Evolutionary conservation across 441 rosid species (phyloP).

Genomic region (Daphne laureola): DNA sequence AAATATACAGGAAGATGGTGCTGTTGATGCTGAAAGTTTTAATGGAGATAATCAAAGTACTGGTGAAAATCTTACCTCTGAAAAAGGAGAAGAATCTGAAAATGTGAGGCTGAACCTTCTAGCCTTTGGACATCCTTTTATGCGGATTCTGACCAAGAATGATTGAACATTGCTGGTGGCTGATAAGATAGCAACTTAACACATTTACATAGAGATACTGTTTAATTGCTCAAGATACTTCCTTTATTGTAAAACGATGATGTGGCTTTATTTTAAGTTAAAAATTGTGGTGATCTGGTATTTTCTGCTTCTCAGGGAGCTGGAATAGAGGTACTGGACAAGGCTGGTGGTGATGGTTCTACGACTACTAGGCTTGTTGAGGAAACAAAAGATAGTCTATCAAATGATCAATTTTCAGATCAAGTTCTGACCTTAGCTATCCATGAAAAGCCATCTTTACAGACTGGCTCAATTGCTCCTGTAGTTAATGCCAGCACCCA

Average conservation of each 20-base stretch:
- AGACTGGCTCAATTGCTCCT: slow-evolving; percentile 34
- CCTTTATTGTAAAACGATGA: slow-evolving; percentile 3
- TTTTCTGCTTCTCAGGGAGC: slow-evolving; percentile 47
- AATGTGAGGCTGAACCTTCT: slow-evolving; percentile 31
- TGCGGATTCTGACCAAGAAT: slow-evolving; percentile 3
- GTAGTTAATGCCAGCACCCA: slow-evolving; percentile 28
- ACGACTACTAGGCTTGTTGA: slow-evolving; percentile 36
- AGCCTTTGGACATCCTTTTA: slow-evolving; percentile 4
- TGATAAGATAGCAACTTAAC: neutral
- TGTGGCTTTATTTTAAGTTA: slow-evolving; percentile 6
- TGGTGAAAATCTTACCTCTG: slow-evolving; percentile 38
- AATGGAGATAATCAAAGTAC: slow-evolving; percentile 43
- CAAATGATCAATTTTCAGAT: slow-evolving; percentile 53
- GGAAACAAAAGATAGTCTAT: slow-evolving; percentile 41
- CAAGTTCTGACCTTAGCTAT: slow-evolving; percentile 75
- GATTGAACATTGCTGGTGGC: neutral
- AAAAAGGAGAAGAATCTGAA: slow-evolving; percentile 40
- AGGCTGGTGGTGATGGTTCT: slow-evolving; percentile 38
- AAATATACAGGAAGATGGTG: slow-evolving; percentile 47
- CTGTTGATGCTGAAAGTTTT: slow-evolving; percentile 41
- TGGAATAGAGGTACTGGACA: slow-evolving; percentile 36
- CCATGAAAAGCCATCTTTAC: slow-evolving; percentile 43
- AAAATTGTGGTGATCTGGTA: no score
- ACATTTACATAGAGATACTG: neutral
- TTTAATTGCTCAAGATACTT: no score